phyloP scores from a whole-genome alignment of 108 stramenopile genomes.

The Seminavis robusta region DNA sequence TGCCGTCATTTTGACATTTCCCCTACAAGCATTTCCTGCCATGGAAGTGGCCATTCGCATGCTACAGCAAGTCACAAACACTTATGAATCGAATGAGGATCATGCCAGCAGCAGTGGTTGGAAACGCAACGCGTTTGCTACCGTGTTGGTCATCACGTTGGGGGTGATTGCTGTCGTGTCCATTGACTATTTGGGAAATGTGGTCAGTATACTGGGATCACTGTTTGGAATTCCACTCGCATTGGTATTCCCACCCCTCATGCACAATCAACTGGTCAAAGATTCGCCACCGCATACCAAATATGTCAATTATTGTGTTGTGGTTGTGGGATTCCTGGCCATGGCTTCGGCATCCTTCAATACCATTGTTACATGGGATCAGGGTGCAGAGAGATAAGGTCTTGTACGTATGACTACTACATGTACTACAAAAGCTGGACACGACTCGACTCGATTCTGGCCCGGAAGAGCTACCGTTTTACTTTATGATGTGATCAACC shows the following conservation, averaged over 20 bases:
- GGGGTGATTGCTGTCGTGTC: slow-evolving; percentile 39
- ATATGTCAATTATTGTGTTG: slow-evolving; percentile 31
- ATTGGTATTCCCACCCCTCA: slow-evolving; percentile 65
- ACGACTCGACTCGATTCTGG: no score
- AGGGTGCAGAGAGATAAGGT: no score
- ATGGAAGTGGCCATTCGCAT: slow-evolving; percentile 52
- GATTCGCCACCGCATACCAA: slow-evolving; percentile 8
- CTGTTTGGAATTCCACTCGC: slow-evolving; percentile 64
- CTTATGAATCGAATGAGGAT: no score
- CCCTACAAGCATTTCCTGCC: slow-evolving; percentile 73
- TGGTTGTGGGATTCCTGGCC: slow-evolving; percentile 42
- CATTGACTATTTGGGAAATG: slow-evolving; percentile 62
- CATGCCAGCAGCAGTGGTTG: no score
- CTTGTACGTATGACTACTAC: no score
- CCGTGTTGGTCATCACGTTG: slow-evolving; percentile 38
- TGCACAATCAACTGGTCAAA: slow-evolving; percentile 49
- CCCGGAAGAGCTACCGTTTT: no score
- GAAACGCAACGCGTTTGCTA: slow-evolving; percentile 35
- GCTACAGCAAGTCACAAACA: slow-evolving; percentile 24
- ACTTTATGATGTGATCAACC: no score
- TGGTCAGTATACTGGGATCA: slow-evolving; percentile 62
- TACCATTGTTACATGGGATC: slow-evolving; percentile 41
- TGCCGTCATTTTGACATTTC: slow-evolving; percentile 74
- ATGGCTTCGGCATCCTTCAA: slow-evolving; percentile 46
- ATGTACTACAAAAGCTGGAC: no score